These are phyloP conservation scores for Thelonectria olida DNA, from an alignment of 2,329 filamentous ascomycete genomes.

Conservation along the genomic window DNA sequence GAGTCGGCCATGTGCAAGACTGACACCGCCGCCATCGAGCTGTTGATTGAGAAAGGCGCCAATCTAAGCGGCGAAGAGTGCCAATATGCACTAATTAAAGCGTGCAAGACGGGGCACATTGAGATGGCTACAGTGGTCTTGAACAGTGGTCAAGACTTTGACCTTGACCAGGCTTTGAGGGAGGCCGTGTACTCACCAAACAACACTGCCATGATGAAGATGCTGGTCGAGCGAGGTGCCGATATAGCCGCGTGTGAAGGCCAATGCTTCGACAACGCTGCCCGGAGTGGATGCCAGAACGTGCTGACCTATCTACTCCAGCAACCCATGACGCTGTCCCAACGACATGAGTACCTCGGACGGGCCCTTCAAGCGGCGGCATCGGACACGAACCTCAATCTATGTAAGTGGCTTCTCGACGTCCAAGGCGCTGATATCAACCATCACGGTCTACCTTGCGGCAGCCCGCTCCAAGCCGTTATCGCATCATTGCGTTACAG, in stretches of 20 bases:
- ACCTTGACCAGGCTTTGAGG: not conserved
- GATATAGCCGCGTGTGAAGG: not conserved
- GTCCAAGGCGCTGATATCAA: not conserved
- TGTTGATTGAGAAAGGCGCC: not conserved
- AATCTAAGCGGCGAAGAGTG: not conserved
- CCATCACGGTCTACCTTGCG: not conserved
- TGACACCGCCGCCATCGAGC: not conserved
- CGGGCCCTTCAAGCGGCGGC: not conserved
- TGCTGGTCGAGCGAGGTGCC: not conserved
- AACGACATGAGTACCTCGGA: not conserved
- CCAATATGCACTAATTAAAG: not conserved
- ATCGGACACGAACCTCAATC: not conserved
- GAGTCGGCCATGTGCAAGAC: not conserved
- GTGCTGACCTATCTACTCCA: not conserved
- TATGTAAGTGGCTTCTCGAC: slow-evolving; percentile 6
- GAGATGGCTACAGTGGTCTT: not conserved
- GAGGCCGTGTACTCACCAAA: not conserved
- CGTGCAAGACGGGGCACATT: not conserved
- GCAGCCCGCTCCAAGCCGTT: not conserved
- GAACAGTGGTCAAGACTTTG: not conserved
- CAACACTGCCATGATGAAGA: not conserved
- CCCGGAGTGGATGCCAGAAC: not conserved
- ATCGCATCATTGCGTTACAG: not conserved
- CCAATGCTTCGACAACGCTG: not conserved
- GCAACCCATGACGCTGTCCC: not conserved